Base-by-base conservation (phyloP, 2,329 filamentous ascomycete genomes). In the Paracorniculantispora psalliotae region DNA sequence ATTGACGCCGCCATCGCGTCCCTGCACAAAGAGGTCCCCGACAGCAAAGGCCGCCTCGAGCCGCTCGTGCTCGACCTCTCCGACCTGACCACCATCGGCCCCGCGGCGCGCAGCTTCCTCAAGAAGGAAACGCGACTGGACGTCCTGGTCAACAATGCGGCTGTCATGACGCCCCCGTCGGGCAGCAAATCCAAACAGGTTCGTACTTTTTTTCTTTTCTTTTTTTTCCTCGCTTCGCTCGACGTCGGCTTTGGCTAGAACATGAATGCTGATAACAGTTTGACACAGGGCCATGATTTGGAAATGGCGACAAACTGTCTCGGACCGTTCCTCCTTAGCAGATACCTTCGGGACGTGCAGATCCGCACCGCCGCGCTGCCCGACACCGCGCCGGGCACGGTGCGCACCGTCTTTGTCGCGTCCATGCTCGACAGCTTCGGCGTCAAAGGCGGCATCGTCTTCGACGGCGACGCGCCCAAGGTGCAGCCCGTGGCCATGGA, bases 41-140 rank as follows among this genome's bases (percentile, higher is more conserved):
- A 62, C 48, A 73, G 64, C 12, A 67, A 67, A 7, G 74, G 74
- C 39, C 65, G 64, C 8, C 59, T 79, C 2, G 66, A 67, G 26
- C 75, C 74, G 56, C 64, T 79, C 12, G 58, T 68, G 15, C 63
- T 80, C 13, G 77, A 80, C 60, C 62, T 71, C 15, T 61, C 63
- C 17, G 67, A 69, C 59, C 64, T 71, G 10, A 46, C 64, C 21
- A 67, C 63, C 19, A 59, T 71, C 33, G 69, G 66, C 50, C 54
- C 62, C n/a, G 62, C 67, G 2, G 67, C 65, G 1, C 41, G 59
- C 12, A 48, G 43, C 17, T 65, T 66, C 15, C 55, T 65, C 8
- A 46, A 53, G 37, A 61, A 51, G 30, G 62, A 65, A 30, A 39
- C 37, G 5, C 63, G 63, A 17, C 62, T 75, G 9, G 71, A 75